Evolutionary conservation across 1,139 yeast species (phyloP).

Genomic region (Chernovozyma aurita): DNA sequence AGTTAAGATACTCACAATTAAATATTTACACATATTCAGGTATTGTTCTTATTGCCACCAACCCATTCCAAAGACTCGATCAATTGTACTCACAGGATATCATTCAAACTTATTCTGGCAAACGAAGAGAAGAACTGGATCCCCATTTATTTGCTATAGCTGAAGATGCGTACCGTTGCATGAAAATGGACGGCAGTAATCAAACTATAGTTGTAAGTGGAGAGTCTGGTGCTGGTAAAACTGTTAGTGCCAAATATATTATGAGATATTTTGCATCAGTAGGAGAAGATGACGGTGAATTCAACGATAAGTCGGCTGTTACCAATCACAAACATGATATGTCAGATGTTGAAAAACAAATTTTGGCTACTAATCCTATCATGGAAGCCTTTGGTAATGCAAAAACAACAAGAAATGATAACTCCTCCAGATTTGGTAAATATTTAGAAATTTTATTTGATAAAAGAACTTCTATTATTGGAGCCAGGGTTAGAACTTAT

Average conservation of each 20-base stretch:
- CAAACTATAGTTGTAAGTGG: constrained; percentile 97
- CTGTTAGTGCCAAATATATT: constrained; percentile 94
- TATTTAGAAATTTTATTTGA: constrained; percentile 89
- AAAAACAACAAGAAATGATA: constrained; percentile 94
- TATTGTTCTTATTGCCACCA: constrained; percentile 92
- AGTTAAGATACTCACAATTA: constrained; percentile 80
- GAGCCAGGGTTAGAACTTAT: constrained; percentile 92
- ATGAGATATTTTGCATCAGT: constrained; percentile 98
- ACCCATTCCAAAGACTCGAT: constrained; percentile 91
- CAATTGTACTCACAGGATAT: constrained; percentile 87
- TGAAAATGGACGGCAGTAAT: constrained; percentile 78
- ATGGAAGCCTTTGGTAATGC: constrained; percentile 99
- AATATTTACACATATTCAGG: constrained; percentile 96
- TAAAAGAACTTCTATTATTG: constrained; percentile 69
- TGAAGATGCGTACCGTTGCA: constrained; percentile 95
- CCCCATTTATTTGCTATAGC: constrained; percentile 98
- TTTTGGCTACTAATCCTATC: constrained; percentile 94
- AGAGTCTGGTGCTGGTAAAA: constrained; percentile 98
- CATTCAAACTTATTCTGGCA: constrained; percentile 91
- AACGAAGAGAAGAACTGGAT: constrained; percentile 87
- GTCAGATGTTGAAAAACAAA: constrained; percentile 91
- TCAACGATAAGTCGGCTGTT: constrained; percentile 13
- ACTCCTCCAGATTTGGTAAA: constrained; percentile 96
- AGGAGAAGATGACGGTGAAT: constrained; percentile 52
- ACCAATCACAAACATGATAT: constrained; percentile 57